Base-by-base conservation (phyloP, 192 early-diverging fungal species). In the Thoreauomyces humboldtii region DNA sequence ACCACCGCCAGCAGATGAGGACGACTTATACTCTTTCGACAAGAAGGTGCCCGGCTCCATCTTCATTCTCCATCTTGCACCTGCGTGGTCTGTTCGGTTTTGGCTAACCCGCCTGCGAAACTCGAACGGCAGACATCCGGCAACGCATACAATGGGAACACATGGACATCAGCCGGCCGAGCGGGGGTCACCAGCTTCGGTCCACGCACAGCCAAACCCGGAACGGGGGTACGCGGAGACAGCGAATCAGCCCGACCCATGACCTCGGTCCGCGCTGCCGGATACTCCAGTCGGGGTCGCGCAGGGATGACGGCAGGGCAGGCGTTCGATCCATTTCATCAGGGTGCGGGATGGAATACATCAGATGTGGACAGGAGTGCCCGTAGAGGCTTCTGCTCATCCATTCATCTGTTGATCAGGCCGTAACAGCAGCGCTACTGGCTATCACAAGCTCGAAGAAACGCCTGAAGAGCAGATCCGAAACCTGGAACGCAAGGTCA, bases 271-370 rank as follows among this genome's bases (percentile, higher is more conserved):
- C 72, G 83, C 12, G 83, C 79, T 14, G 83, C 83, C 3, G 83
- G 83, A 4, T 85, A 79, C 53, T 79, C 81, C 24, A 78, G 75
- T 65, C 54, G 80, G 21, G 81, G 81, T 11, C 54, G 81, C 2
- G 42, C 77, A 3, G 70, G 63, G 15, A 69, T 68, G 62, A 51
- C 65, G 19, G 57, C 67, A 0, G 71, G 70, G 11, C 63, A 61
- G 32, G 58, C 70, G 0, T 85, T 85, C 70, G 81, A 82, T 63
- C 83, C 83, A 2, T 81, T 85, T 45, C 80, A 82, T 52, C 78
- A 82, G 78, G 78, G 65, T 50, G 55, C 33, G 55, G 19, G n/a
- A n/a, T 4, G 9, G 38, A 7, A 24, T 47, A n/a, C 17, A n/a
- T 47, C 4, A 5, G n/a, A 22, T n/a, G 25, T 4, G 7, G n/a